phyloP scores from a whole-genome alignment of 352 stramenopile genomes.

The Aphanomyces invadans region DNA sequence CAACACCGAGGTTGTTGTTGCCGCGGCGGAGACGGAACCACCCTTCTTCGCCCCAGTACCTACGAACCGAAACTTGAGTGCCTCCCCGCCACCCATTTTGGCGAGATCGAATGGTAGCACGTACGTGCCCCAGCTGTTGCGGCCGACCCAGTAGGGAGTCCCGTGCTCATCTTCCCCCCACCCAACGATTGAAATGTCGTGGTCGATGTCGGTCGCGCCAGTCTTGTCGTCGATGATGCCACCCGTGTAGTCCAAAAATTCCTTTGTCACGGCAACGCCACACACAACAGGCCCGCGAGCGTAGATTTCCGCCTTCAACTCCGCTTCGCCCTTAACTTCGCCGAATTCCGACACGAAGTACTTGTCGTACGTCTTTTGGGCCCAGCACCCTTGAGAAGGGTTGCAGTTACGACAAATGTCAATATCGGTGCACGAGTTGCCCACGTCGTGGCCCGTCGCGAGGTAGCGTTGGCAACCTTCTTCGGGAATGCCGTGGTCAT shows the following conservation, averaged over 20 bases:
- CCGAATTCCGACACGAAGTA: conserved; percentile 94
- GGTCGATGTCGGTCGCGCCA: conserved; percentile 52
- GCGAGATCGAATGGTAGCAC: background rate
- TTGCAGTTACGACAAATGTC: conserved; percentile 93
- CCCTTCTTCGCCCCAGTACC: conserved; percentile 90
- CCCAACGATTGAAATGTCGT: conserved; percentile 94
- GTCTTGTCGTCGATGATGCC: conserved; percentile 91
- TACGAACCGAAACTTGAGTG: background rate
- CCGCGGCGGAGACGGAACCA: conserved; percentile 91
- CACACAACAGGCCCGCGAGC: conserved; percentile 91
- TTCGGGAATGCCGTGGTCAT: conserved; percentile 88
- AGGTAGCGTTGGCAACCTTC: conserved; percentile 93
- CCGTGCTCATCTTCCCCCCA: conserved; percentile 86
- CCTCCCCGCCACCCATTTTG: background rate
- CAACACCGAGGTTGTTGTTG: conserved; percentile 90
- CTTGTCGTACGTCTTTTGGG: conserved; percentile 90
- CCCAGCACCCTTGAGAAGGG: conserved; percentile 68
- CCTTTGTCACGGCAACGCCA: conserved; percentile 86
- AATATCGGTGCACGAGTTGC: conserved; percentile 72
- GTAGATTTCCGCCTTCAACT: conserved; percentile 97
- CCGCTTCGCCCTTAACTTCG: conserved; percentile 77
- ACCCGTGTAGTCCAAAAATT: conserved; percentile 87
- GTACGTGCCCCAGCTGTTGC: conserved; percentile 92
- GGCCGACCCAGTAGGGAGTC: conserved; percentile 92
- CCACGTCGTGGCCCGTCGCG: conserved; percentile 86